Percentiles rank a stretch among this genome's conserved stretches.
Evolutionary conservation across 768 basidiomycete species (phyloP).

Genomic region (Dacryopinax spathularia): DNA sequence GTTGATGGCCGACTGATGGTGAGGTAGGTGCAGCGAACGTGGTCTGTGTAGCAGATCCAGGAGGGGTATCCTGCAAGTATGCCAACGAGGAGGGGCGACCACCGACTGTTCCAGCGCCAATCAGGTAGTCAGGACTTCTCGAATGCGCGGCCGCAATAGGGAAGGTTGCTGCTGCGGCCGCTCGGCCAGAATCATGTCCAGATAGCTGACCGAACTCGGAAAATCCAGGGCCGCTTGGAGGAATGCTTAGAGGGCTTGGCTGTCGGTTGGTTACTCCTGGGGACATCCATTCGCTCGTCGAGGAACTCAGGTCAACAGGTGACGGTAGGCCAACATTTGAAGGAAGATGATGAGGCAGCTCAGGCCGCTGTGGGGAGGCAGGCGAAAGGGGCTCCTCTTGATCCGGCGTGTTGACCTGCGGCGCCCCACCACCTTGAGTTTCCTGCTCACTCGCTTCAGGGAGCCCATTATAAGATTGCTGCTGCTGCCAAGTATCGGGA

Average conservation of each 20-base stretch:
- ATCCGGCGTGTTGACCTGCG: slow-evolving; percentile 3
- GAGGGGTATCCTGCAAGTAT: background rate
- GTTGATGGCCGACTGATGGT: background rate
- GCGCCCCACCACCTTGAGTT: background rate
- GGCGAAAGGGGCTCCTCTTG: slow-evolving; percentile 15
- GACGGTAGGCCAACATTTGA: background rate
- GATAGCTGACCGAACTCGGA: background rate
- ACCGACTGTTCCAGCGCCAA: background rate
- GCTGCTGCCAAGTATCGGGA: background rate
- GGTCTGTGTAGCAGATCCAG: background rate
- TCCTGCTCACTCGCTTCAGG: background rate
- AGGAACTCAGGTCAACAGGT: background rate
- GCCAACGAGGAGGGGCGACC: background rate
- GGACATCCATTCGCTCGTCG: background rate
- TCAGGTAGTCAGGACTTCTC: background rate
- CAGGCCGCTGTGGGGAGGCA: slow-evolving; percentile 14
- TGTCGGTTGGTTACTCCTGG: background rate
- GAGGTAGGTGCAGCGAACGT: background rate
- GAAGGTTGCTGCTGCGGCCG: background rate
- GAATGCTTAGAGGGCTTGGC: background rate
- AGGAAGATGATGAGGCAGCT: slow-evolving; percentile 15
- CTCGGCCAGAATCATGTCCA: background rate
- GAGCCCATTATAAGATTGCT: background rate
- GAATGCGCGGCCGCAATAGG: background rate
- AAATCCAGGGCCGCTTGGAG: background rate